These are phyloP conservation scores for Amylocarpus encephaloides DNA, from an alignment of 2,329 filamentous ascomycete species.

Conservation along the genomic window DNA sequence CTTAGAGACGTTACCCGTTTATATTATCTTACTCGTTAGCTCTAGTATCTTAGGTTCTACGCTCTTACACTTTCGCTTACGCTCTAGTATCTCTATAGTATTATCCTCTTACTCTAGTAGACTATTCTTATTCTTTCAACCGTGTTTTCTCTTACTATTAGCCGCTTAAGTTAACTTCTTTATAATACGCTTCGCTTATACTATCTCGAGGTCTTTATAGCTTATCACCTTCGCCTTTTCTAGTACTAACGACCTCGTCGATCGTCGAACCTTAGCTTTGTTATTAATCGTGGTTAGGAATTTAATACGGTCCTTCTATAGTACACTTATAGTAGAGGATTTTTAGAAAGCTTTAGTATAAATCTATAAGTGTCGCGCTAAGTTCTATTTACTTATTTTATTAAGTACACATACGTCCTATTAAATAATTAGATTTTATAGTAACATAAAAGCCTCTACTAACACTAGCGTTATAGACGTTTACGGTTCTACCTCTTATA, in stretches of 20 bases:
- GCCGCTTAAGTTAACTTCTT: no score
- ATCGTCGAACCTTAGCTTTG: neutral
- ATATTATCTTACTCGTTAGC: no score
- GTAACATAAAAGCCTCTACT: neutral
- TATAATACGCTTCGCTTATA: no score
- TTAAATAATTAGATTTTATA: neutral
- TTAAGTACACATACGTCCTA: neutral
- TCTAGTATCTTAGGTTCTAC: no score
- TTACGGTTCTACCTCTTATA: constrained; percentile 15
- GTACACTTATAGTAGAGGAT: neutral
- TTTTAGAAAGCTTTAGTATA: neutral
- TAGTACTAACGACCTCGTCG: neutral
- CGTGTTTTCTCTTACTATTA: no score
- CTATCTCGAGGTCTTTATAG: no score
- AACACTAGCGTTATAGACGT: no score
- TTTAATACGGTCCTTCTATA: neutral
- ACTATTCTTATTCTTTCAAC: no score
- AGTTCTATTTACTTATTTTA: neutral
- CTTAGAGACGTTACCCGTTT: no score
- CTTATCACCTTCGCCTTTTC: constrained; percentile 14
- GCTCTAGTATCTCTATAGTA: no score
- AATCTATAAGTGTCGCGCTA: neutral
- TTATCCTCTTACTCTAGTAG: no score
- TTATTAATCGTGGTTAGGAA: neutral
- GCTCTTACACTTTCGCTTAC: no score